Evolutionary conservation across 192 early-diverging fungal genomes (phyloP).

Genomic region (Hyaloraphidium curvatum): DNA sequence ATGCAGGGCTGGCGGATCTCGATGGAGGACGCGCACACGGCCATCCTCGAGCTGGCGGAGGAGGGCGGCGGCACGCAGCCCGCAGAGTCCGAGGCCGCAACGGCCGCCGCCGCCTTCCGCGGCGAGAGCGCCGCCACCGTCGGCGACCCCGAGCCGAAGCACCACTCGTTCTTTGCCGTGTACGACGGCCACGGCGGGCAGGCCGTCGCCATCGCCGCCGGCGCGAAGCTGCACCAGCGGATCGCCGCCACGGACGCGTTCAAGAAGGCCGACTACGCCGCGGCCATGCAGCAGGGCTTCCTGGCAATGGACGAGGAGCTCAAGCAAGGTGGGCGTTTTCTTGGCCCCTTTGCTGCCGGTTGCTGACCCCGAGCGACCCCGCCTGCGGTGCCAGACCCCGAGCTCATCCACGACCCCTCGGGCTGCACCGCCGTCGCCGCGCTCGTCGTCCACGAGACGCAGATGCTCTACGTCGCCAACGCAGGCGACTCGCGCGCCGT

Average conservation of each 20-base stretch:
- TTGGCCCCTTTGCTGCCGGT: not conserved
- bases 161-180: conserved; percentile 6
- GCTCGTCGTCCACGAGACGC: conserved; percentile 58
- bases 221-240: conserved; percentile 49
- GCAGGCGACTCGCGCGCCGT: conserved; percentile 93
- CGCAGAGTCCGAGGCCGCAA: not conserved
- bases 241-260: conserved; percentile 46
- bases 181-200: conserved; percentile 5
- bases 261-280: conserved; percentile 39
- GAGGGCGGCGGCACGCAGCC: not conserved
- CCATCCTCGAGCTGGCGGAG: conserved; percentile 2
- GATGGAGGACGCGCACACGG: conserved; percentile 9
- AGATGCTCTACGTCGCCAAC: conserved; percentile 65
- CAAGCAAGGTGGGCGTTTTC: conserved; percentile 29
- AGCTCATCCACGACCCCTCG: conserved; percentile 61
- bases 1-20: conserved; percentile 9
- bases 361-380: not conserved
- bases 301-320: conserved; percentile 60
- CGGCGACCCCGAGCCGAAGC: not conserved
- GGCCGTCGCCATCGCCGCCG: conserved; percentile 62
- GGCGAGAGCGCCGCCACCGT: not conserved
- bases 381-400: conserved; percentile 30
- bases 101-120: not conserved
- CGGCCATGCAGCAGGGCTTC: conserved; percentile 70
- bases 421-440: conserved; percentile 93